These are phyloP conservation scores for Rhodotorula sp. DNA, from an alignment of 1,284 basidiomycete genomes.

Conservation along the genomic window DNA sequence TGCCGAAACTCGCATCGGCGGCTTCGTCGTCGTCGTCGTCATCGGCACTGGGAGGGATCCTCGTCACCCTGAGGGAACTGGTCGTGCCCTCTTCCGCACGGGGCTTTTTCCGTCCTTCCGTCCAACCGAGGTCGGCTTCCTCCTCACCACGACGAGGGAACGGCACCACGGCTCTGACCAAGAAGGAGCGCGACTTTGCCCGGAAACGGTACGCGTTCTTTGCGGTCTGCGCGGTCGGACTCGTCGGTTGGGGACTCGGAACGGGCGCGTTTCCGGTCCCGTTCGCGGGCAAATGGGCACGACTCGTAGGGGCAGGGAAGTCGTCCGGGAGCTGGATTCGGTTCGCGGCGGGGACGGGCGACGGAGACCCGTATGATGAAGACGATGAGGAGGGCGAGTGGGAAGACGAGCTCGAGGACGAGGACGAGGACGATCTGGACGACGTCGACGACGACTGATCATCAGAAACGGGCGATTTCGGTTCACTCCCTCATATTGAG, in stretches of 20 bases:
- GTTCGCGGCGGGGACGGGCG: not conserved
- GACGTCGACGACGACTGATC: not conserved
- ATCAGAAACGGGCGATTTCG: not conserved
- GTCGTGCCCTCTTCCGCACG: not conserved
- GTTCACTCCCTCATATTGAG: no score
- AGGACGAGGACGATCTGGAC: not conserved
- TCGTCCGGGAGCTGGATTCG: not conserved
- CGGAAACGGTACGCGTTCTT: conserved; percentile 25
- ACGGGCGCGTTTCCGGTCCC: conserved; percentile 35
- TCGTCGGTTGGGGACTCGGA: conserved; percentile 31
- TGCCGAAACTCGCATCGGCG: not conserved
- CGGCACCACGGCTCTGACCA: conserved; percentile 3
- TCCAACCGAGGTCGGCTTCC: not conserved
- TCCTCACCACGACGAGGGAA: not conserved
- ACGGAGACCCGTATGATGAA: not conserved
- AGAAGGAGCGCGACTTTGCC: conserved; percentile 20
- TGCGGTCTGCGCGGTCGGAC: conserved; percentile 20
- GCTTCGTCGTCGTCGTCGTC: not conserved
- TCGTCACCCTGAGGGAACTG: not conserved
- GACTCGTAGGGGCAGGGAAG: not conserved
- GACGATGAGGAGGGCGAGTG: conserved; percentile 16
- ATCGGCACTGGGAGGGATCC: not conserved
- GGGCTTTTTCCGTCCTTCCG: not conserved
- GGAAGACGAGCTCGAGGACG: conserved; percentile 13
- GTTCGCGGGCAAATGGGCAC: conserved; percentile 5